Percentiles rank a stretch among this genome's conserved stretches.
These are phyloP conservation scores for Elongisporangium prolatum DNA, from an alignment of 352 stramenopile genomes.

Conservation along the genomic window DNA sequence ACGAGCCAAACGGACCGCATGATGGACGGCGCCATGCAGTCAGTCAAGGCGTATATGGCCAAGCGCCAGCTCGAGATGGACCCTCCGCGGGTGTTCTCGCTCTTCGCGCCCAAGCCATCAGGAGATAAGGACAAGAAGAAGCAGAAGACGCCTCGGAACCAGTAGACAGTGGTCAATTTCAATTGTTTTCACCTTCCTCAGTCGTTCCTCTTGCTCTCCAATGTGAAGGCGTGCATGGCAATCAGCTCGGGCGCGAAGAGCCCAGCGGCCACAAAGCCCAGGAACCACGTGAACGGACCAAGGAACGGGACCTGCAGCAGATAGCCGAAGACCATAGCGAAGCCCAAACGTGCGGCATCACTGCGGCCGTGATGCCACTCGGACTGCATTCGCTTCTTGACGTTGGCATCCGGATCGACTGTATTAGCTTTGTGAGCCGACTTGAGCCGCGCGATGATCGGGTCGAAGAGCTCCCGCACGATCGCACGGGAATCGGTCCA, in stretches of 20 bases:
- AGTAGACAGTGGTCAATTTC: neutral
- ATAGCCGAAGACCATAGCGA: constrained; percentile 57
- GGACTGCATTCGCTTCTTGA: constrained; percentile 19
- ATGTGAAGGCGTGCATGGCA: constrained; percentile 81
- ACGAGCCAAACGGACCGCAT: constrained; percentile 4
- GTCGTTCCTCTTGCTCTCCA: constrained; percentile 13
- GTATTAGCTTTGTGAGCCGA: constrained; percentile 27
- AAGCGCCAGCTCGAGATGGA: constrained; percentile 8
- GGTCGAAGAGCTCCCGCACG: constrained; percentile 65
- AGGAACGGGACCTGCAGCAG: constrained; percentile 55
- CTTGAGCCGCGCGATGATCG: constrained; percentile 62
- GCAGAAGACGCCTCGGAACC: neutral
- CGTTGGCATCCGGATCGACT: constrained; percentile 19
- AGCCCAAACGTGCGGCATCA: constrained; percentile 63
- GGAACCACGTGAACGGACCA: constrained; percentile 66
- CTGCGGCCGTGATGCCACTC: constrained; percentile 56
- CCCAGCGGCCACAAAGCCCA: constrained; percentile 55
- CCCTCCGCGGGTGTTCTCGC: neutral
- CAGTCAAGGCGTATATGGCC: constrained; percentile 28
- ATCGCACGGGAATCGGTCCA: constrained; percentile 65
- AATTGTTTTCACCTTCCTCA: neutral
- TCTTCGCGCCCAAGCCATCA: neutral
- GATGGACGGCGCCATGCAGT: constrained; percentile 19
- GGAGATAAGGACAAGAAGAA: neutral
- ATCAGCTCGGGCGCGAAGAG: constrained; percentile 59